Evolutionary conservation across 306 rosid species (phyloP), one percentile per base, ranked within the genome.

Genomic region (Lathyrus oleraceus): DNA sequence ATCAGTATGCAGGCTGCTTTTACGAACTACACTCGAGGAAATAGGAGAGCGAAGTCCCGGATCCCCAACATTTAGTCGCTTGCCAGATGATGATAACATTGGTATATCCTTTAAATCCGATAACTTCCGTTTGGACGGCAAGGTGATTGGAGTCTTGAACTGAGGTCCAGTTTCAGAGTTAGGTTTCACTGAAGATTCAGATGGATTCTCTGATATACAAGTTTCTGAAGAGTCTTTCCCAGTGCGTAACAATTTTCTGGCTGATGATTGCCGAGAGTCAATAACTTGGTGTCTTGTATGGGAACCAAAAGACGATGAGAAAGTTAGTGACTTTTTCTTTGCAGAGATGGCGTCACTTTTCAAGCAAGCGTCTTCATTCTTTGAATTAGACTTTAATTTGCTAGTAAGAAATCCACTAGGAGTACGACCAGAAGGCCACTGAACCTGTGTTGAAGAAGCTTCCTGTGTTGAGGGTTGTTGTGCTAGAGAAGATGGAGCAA

Each of bases 371-470:
- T 87, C 97, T 76, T 89, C 97, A 70, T 76, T 88, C 81, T 71
- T 69, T 17, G 83, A 84, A 43, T 65, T 65, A 61, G 69, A 73
- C 80, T 86, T 91, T 40, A 79, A 70, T 74, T 91, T 89, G 72
- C 72, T 78, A 3, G 87, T 73, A 44, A 91, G 87, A 78, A 95
- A 95, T 69, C 95, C 99, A 77, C 76, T 38, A 66, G 84, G 86
- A 67, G 87, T 69, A 9, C 95, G 96, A 67, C 99, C 91, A 73
- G 71, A 82, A 25, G 99, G 99, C 99, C 96, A 95, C 71, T 86
- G 95, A 77, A 89, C 64, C 65, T 76, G 91, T 45, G 79, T 44
- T 30, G 87, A 80, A 56, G 91, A 74, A 42, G 83, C 67, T 81
- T 95, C 99, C 72, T 87, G 99, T 40, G 88, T 65, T 30, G 86